Evolutionary conservation across 2,329 filamentous ascomycete species (phyloP), one percentile per base, ranked within the genome.

Genomic region (Calonectria hawksworthii): DNA sequence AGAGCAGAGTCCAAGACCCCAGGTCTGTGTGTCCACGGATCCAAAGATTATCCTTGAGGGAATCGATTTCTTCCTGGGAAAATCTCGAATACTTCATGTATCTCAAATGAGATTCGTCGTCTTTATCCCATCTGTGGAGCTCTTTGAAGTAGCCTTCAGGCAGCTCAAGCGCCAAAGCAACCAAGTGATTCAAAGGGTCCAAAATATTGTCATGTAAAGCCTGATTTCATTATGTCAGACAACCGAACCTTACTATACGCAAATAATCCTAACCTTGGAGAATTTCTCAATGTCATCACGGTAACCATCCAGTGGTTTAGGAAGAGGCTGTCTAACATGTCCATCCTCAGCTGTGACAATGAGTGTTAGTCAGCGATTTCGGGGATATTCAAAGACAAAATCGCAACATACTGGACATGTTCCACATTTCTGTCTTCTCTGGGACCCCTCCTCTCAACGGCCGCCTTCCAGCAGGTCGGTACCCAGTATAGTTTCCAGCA

Each of bases 61-160:
- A 84, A 38, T 85, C 85, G 72, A 88, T 88, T 30, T 90, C 87
- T n/a, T 89, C 86, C 0, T 85, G 80, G 0, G 84, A 86, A 41
- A 90, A 88, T 0, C 87, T 86, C 11, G 86, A 85, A 74, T 92
- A 92, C 65, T 89, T 86, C 90, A 93, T 93, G 81, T 92, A 93
- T 3, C 92, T 87, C 23, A 93, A 86, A 72, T 93, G 91, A 28
- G 91, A 90, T 74, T 93, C 91, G n/a, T 89, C 88, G 30, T 89
- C 86, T n/a, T 88, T 85, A 2, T 92, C 87, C 81, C 92, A 93
- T 18, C 85, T 86, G 80, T 93, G 92, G 9, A 83, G 18, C 0
- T 76, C 90, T 84, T 23, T 87, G 85, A 75, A 90, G 86, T 41
- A 93, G 85, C 93, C 91, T 36, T 91, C 88, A 0, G 90, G 90